These are phyloP conservation scores for barrel medic (Medicago truncatula) DNA, from an alignment of 306 rosid genomes.

Conservation along the genomic window DNA sequence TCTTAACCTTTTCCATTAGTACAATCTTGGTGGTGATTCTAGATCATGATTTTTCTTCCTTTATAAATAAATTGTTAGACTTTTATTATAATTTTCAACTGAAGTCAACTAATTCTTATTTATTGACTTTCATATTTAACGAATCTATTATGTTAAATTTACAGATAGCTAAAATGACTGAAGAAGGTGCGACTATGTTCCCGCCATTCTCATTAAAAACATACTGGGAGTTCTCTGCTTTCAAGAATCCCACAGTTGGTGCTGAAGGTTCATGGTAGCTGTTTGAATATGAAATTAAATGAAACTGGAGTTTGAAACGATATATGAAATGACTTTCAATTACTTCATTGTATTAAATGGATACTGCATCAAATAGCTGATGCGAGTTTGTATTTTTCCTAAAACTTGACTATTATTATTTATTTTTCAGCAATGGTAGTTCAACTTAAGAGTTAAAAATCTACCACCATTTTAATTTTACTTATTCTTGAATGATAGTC, in stretches of 20 bases:
- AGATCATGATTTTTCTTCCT: background rate
- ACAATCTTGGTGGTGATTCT: background rate
- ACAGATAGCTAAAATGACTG: constrained; percentile 2
- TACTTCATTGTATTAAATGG: background rate
- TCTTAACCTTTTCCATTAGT: no score
- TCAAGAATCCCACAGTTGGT: background rate
- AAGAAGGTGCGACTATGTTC: background rate
- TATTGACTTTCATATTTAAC: background rate
- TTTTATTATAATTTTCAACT: no score
- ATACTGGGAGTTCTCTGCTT: background rate
- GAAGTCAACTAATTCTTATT: background rate
- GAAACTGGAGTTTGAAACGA: background rate
- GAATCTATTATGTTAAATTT: background rate
- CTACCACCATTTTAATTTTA: background rate
- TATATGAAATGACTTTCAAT: background rate
- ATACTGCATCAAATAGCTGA: no score
- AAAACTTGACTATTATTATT: no score
- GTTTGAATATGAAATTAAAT: background rate
- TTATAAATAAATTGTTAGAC: background rate
- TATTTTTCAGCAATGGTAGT: no score
- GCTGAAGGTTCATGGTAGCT: background rate
- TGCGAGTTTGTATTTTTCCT: no score
- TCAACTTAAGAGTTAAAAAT: no score
- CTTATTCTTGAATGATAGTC: background rate
- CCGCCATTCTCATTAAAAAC: background rate